Conservation (phyloP, 176 grass and related monocot genomes). For the Tuctoria greenei region DNA sequence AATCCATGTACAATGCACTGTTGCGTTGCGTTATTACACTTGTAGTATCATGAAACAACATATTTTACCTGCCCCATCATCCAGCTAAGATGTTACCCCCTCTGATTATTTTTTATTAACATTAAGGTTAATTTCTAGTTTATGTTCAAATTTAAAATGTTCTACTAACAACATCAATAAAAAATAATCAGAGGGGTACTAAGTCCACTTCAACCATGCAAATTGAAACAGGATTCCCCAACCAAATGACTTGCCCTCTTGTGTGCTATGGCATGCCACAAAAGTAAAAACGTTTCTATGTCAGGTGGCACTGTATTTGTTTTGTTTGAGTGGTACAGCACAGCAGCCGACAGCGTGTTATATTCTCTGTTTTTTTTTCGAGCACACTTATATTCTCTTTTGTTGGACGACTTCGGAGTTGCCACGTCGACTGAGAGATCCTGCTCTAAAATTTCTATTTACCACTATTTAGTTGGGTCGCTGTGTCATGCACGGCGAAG, state of each 20-base stretch:
- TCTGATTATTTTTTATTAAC: too few species aligned
- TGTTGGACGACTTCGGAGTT: neutral
- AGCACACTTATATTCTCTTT: neutral
- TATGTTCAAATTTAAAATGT: too few species aligned
- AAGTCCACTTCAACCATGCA: neutral
- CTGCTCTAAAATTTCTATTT: neutral
- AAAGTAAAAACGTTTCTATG: too few species aligned
- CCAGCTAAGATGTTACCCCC: neutral
- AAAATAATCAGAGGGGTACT: too few species aligned
- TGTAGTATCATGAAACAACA: neutral
- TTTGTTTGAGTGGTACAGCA: neutral
- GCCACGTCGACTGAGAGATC: neutral
- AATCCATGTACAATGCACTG: neutral
- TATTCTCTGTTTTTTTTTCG: too few species aligned
- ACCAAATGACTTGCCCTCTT: neutral
- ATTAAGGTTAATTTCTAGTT: too few species aligned
- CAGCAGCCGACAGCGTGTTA: neutral
- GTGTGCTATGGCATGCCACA: too few species aligned
- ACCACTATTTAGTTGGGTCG: neutral
- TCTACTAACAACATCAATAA: too few species aligned
- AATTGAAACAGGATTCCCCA: neutral
- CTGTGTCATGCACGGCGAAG: neutral
- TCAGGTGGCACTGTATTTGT: too few species aligned
- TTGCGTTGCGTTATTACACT: neutral
- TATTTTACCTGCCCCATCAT: neutral